phyloP scores from a whole-genome alignment of 2,329 filamentous ascomycete species.

The Monilinia vaccinii-corymbosi region DNA sequence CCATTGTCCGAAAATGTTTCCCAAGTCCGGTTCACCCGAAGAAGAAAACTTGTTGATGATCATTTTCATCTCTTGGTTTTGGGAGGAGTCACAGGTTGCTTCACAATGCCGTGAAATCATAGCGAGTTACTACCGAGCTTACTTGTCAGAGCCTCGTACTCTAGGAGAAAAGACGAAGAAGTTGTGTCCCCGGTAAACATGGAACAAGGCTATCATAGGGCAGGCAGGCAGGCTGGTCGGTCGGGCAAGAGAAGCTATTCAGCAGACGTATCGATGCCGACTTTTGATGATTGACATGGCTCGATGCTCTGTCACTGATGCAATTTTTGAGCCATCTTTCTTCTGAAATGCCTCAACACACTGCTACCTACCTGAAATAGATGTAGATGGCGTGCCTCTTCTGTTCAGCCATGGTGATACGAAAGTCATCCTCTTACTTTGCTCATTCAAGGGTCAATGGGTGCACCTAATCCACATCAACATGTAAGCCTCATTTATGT shows the following conservation, averaged over 20 bases:
- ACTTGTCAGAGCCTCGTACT: not conserved
- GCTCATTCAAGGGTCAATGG: not conserved
- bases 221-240: not conserved
- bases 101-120: not conserved
- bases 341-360: not conserved
- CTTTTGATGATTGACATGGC: not conserved
- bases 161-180: not conserved
- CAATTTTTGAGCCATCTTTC: not conserved
- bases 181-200: not conserved
- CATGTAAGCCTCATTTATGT: not conserved
- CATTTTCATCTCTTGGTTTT: not conserved
- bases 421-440: not conserved
- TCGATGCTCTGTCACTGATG: not conserved
- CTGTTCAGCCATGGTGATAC: not conserved
- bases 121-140: not conserved
- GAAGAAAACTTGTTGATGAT: not conserved
- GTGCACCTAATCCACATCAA: slow-evolving; percentile 5
- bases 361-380: not conserved
- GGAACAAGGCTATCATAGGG: not conserved
- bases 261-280: not conserved
- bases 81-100: not conserved
- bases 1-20: not conserved
- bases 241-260: not conserved
- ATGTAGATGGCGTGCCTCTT: not conserved
- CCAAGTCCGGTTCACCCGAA: slow-evolving; percentile 1